Base-by-base conservation (phyloP, 768 basidiomycete species). In the Phanerochaete carnosa region DNA sequence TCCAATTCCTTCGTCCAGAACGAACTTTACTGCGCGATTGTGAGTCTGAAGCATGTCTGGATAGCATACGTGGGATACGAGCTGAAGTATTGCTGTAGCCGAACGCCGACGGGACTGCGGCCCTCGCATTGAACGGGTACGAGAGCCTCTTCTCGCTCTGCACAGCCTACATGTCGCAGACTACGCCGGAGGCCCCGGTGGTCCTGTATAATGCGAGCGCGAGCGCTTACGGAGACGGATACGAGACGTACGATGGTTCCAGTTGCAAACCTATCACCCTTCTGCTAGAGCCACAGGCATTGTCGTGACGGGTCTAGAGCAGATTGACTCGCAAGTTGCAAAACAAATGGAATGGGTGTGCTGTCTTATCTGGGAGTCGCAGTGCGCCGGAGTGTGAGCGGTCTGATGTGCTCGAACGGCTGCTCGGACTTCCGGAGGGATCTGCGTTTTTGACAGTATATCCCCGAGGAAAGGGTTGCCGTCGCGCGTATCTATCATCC, bases 201-300 rank as follows among this genome's bases (percentile, higher is more conserved):
- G 23, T 62, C 29, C 16, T 62, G 28, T 62, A 33, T 25, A 62
- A 62, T 43, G 56, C 57, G 6, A 54, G 50, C n/a, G 46, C 43
- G 33, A 58, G 35, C 2, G 43, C 28, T 16, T 32, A 28, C 32
- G 30, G 25, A 25, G 57, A 62, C 28, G 50, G 50, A 8, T 12
- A 32, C 45, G 45, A 29, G 16, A 46, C 49, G 25, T 62, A 62
- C 45, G 43, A 62, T 22, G 61, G 61, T 15, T 28, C 61, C 9
- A 45, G 28, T 16, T 58, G 61, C 51, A 29, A 29, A 8, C 37
- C 55, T 11, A 51, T 62, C 28, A 58, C 56, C 13, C 33, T 62
- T 11, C 28, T 62, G 2, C 13, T 49, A 15, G 55, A 47, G 3
- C 54, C 60, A 15, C 33, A 35, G 8, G 15, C 33, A 15, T 35